Base-by-base conservation (phyloP, 495 filamentous ascomycete species). In the Aspergillus bertholletiae region DNA sequence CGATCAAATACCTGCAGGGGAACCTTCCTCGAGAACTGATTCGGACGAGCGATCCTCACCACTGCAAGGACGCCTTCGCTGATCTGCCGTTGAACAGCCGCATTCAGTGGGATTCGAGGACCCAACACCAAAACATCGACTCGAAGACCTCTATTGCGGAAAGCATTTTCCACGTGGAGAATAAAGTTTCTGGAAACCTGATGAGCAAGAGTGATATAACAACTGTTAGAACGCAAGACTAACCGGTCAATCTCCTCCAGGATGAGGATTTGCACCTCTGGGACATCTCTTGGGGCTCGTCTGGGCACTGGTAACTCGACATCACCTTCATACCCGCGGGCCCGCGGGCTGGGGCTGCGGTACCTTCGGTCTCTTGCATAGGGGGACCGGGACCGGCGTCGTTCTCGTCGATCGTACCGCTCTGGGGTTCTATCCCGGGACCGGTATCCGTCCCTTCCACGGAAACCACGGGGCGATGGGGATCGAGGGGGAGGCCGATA, bases 31-130 rank as follows among this genome's bases (percentile, higher is more conserved):
- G 77, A 81, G 27, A 76, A 73, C 59, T 96, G 88, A 24, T 88
- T 81, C 40, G 74, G 70, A 7, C 79, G 74, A 34, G 86, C 84
- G 15, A 98, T 81, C 52, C 88, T 85, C 15, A 87, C 83, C 20
- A 97, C 87, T 21, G 88, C 94, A 41, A 86, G 83, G 13, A 98
- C 94, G 20, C 94, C 92, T 70, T 97, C 93, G 24, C 90, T 65
- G 37, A 94, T 88, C 66, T 96, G 92, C 51, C 90, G 83, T 56
- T 89, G 84, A 46, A 97, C 80, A 11, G 96, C 85, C 1, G 86
- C 83, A 37, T 83, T 81, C 34, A 92, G 83, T 27, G 86, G 80
- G 28, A 96, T 84, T 21, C 89, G 84, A n/a, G 91, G 87, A 37
- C 81, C 83, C 12, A 96, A 73, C 24, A 85, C 84, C 63, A 96